Conservation (phyloP, 2,329 filamentous ascomycete species). For the Penicillium janthinellum region DNA sequence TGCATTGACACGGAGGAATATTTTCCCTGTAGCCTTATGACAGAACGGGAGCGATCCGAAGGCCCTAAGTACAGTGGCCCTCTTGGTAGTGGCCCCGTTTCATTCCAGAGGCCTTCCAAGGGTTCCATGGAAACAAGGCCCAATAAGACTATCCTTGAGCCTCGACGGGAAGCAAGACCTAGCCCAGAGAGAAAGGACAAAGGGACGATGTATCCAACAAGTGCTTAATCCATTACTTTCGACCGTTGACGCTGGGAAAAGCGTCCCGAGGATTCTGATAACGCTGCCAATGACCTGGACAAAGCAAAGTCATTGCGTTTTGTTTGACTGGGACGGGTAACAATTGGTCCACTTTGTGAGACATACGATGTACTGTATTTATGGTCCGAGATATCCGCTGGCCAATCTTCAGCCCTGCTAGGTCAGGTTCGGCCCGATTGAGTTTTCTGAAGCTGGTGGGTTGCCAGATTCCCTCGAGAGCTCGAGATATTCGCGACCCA, state of each 20-base stretch:
- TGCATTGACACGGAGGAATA: not conserved
- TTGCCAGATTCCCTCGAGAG: not conserved
- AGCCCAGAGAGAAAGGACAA: not conserved
- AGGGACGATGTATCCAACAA: not conserved
- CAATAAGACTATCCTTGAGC: slow-evolving; percentile 3
- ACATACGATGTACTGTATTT: not conserved
- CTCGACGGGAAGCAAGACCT: not conserved
- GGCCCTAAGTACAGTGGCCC: not conserved
- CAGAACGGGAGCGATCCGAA: slow-evolving; percentile 2
- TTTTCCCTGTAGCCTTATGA: not conserved
- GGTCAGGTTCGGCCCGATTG: slow-evolving; percentile 7
- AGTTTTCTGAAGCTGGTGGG: slow-evolving; percentile 10
- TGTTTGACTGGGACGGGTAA: slow-evolving; percentile 8
- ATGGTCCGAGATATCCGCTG: slow-evolving; percentile 18
- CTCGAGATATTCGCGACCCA: not conserved
- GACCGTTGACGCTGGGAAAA: not conserved
- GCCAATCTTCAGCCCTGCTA: slow-evolving; percentile 16
- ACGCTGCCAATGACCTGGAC: not conserved
- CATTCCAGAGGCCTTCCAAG: slow-evolving; percentile 9
- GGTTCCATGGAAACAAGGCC: slow-evolving; percentile 15
- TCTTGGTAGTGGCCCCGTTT: slow-evolving; percentile 14
- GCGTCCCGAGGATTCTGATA: not conserved
- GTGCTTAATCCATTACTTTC: not conserved
- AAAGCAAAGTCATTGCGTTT: not conserved
- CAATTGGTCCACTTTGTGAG: slow-evolving; percentile 6